A percentile compares a stretch with the other conserved stretches of the same genome.
Evolutionary conservation across 345 rosid genomes (phyloP).

Genomic region (Pistacia vera): DNA sequence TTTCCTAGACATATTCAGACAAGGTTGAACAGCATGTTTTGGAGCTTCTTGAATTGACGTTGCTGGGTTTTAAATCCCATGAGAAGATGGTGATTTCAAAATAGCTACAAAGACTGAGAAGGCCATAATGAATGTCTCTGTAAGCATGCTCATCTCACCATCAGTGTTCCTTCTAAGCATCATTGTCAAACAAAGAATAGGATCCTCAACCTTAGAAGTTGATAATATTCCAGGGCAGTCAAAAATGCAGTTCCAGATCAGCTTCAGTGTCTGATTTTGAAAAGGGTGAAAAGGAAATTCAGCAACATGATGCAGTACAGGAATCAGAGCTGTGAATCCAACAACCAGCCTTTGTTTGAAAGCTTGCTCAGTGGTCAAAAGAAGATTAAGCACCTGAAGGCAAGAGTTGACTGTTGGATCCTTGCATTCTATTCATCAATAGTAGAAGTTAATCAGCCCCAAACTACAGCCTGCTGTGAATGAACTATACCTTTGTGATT

Average conservation of each 20-base stretch:
- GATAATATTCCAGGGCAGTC: conserved; percentile 72
- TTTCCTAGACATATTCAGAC: conserved; percentile 52
- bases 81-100: conserved; percentile 53
- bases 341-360: conserved; percentile 45
- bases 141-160: conserved; percentile 65
- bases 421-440: conserved; percentile 42
- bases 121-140: conserved; percentile 54
- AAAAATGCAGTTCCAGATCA: conserved; percentile 59
- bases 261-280: conserved; percentile 70
- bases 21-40: conserved; percentile 66
- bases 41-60: conserved; percentile 57
- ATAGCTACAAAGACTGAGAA: conserved; percentile 71
- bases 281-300: conserved; percentile 87
- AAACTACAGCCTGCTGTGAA: not conserved
- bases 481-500: not conserved
- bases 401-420: conserved; percentile 14
- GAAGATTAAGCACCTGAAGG: conserved; percentile 14
- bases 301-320: conserved; percentile 62
- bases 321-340: conserved; percentile 78
- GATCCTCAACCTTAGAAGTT: conserved; percentile 63
- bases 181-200: conserved; percentile 52
- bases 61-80: conserved; percentile 40
- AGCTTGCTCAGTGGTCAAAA: not conserved
- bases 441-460: conserved; percentile 27
- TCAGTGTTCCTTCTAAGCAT: conserved; percentile 70